Evolutionary conservation across 2,329 filamentous ascomycete genomes (phyloP).

Genomic region (Calonectria ilicicola): DNA sequence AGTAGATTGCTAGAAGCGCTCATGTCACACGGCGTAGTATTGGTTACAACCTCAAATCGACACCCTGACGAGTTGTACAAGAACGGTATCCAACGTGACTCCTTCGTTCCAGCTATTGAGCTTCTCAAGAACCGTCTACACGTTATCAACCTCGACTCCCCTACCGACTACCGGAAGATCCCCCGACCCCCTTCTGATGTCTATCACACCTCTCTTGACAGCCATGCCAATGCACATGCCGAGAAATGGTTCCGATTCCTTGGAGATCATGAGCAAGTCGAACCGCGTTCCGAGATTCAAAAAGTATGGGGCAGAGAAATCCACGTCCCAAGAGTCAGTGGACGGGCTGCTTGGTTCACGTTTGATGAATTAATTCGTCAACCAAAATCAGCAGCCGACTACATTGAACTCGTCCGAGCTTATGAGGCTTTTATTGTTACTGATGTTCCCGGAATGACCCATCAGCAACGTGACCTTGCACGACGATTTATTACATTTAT

Average conservation of each 20-base stretch:
- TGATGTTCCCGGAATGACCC: slow-evolving; percentile 91
- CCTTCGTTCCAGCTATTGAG: slow-evolving; percentile 94
- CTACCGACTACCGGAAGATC: slow-evolving; percentile 97
- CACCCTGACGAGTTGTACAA: slow-evolving; percentile 97
- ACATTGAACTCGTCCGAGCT: slow-evolving; percentile 88
- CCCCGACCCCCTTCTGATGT: slow-evolving; percentile 92
- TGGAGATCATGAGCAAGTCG: slow-evolving; percentile 82
- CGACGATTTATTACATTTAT: slow-evolving; percentile 97
- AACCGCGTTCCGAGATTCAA: slow-evolving; percentile 82
- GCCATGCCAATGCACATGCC: slow-evolving; percentile 81
- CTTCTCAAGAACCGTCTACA: slow-evolving; percentile 86
- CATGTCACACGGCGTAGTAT: slow-evolving; percentile 96
- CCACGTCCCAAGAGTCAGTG: slow-evolving; percentile 86
- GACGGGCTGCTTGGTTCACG: slow-evolving; percentile 88
- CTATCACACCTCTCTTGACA: slow-evolving; percentile 90
- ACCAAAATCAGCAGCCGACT: slow-evolving; percentile 93
- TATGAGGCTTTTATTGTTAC: slow-evolving; percentile 96
- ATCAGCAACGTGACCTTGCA: slow-evolving; percentile 86
- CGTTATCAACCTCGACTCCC: slow-evolving; percentile 94
- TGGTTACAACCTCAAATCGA: slow-evolving; percentile 97
- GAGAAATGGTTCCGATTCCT: slow-evolving; percentile 97
- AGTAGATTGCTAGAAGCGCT: slow-evolving; percentile 82
- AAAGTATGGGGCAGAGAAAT: slow-evolving; percentile 95
- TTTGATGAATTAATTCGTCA: slow-evolving; percentile 92
- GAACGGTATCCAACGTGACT: slow-evolving; percentile 96